These are phyloP conservation scores for Ganoderma lucidum DNA, from an alignment of 1,284 basidiomycete species.

Conservation along the genomic window DNA sequence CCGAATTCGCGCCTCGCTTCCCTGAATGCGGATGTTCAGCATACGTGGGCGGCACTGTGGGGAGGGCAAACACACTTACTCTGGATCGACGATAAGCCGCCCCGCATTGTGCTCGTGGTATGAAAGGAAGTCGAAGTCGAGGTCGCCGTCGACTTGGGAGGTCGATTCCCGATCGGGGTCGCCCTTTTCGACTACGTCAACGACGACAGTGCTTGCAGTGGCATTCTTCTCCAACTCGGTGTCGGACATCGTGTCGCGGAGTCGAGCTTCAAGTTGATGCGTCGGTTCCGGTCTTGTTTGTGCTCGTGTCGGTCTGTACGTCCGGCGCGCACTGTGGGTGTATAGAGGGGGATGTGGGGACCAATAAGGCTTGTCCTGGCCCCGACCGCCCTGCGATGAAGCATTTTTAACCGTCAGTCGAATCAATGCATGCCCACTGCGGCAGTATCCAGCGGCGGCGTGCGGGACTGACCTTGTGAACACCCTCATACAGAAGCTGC, in stretches of 20 bases:
- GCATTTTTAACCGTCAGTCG: constrained; percentile 17
- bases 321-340: neutral
- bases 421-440: constrained; percentile 14
- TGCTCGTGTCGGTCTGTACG: neutral
- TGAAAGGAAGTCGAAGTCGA: constrained; percentile 50
- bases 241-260: constrained; percentile 7
- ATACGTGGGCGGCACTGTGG: neutral
- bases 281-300: neutral
- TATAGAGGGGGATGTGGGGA: neutral
- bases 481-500: neutral
- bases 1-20: constrained; percentile 64
- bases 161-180: constrained; percentile 15
- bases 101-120: constrained; percentile 66
- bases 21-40: constrained; percentile 41
- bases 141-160: constrained; percentile 19
- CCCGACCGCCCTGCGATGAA: neutral
- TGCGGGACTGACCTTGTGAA: constrained; percentile 24
- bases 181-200: constrained; percentile 27
- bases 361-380: neutral
- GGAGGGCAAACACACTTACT: constrained; percentile 44
- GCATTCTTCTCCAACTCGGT: constrained; percentile 22
- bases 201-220: constrained; percentile 16
- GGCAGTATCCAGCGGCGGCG: constrained; percentile 13
- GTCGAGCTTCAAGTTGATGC: constrained; percentile 6
- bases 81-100: constrained; percentile 67